phyloP scores from a whole-genome alignment of 2,329 filamentous ascomycete genomes.

The Botrytis aclada region DNA sequence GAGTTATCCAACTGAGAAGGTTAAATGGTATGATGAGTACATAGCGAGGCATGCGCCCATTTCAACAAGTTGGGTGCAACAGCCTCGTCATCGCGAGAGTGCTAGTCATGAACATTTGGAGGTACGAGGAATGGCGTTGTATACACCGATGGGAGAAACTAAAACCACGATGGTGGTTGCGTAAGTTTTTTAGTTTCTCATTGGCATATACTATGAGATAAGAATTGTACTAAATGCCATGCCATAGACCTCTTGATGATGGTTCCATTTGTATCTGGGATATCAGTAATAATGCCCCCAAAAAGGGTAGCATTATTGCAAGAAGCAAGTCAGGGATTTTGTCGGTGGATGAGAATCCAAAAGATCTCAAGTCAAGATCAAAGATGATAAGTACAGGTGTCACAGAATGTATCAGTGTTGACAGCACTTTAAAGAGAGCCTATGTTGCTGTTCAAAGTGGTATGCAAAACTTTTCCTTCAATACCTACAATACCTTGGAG shows the following conservation, averaged over 20 bases:
- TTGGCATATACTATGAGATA: background rate
- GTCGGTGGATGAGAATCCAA: conserved; percentile 51
- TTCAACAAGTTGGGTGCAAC: conserved; percentile 73
- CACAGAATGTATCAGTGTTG: conserved; percentile 79
- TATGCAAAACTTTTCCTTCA: conserved; percentile 39
- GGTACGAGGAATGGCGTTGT: conserved; percentile 69
- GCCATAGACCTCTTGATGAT: conserved; percentile 65
- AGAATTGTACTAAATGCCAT: background rate
- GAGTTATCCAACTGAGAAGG: conserved; percentile 64
- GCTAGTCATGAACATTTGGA: conserved; percentile 53
- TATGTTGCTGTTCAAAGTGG: conserved; percentile 77
- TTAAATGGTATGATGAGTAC: conserved; percentile 88
- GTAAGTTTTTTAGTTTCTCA: background rate
- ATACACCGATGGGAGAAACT: conserved; percentile 53
- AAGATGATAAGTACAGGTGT: conserved; percentile 70
- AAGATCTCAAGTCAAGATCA: conserved; percentile 46
- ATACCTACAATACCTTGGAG: background rate
- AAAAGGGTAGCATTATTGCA: conserved; percentile 61
- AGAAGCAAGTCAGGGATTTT: conserved; percentile 66
- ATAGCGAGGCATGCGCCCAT: conserved; percentile 75
- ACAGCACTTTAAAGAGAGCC: conserved; percentile 62
- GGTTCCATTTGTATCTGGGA: conserved; percentile 89
- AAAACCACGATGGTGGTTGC: conserved; percentile 62
- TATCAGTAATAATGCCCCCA: conserved; percentile 53
- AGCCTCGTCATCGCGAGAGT: conserved; percentile 48